phyloP scores from a whole-genome alignment of 176 grass and related monocot genomes.

The Avena atlantica region DNA sequence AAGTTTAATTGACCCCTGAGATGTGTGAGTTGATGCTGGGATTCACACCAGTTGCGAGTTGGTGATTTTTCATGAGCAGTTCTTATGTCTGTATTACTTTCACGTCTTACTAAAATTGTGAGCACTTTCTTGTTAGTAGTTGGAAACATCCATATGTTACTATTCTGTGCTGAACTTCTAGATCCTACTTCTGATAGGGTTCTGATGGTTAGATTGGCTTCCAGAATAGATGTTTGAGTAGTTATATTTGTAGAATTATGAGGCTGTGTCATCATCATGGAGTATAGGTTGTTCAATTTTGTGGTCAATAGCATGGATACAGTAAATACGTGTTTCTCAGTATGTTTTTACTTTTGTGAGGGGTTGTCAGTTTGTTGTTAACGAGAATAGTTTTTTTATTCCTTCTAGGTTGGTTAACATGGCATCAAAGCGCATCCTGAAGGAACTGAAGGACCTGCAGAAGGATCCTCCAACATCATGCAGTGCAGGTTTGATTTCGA shows the following conservation, averaged over 20 bases:
- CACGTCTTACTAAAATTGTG: neutral
- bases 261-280: neutral
- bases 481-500: conserved; percentile 47
- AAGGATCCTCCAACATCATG: conserved; percentile 71
- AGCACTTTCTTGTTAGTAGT: neutral
- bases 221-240: neutral
- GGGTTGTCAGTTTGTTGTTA: neutral
- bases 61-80: neutral
- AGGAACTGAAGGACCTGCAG: conserved; percentile 70
- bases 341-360: neutral
- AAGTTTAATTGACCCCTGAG: neutral
- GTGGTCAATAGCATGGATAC: neutral
- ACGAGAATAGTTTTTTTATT: neutral
- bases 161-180: neutral
- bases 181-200: neutral
- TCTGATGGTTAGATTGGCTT: neutral
- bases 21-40: neutral
- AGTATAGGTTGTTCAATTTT: neutral
- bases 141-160: neutral
- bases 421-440: conserved; percentile 68
- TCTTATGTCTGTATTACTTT: neutral
- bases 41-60: neutral
- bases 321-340: neutral
- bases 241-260: neutral
- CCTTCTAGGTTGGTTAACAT: conserved; percentile 35